phyloP scores from a whole-genome alignment of 2,329 filamentous ascomycete species.

The Grosmannia clavigera region DNA sequence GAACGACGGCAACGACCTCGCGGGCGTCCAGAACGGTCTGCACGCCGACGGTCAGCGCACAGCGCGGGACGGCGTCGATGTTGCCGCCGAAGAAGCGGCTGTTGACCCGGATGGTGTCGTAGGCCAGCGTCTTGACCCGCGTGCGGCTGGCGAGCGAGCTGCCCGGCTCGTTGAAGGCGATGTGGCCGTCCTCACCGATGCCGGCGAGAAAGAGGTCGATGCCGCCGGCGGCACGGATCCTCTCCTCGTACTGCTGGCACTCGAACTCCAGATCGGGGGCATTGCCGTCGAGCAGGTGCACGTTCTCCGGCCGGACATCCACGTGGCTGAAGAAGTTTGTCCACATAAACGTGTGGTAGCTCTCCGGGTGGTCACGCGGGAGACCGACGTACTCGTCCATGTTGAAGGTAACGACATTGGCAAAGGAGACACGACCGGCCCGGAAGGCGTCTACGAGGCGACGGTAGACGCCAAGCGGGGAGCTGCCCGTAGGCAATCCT shows the following conservation, averaged over 20 bases:
- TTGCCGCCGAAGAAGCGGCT: constrained; percentile 61
- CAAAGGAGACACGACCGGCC: constrained; percentile 34
- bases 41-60: constrained; percentile 53
- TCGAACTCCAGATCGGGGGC: constrained; percentile 56
- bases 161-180: constrained; percentile 73
- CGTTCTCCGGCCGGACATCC: constrained; percentile 54
- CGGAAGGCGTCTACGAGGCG: constrained; percentile 52
- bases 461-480: constrained; percentile 57
- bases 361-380: constrained; percentile 60
- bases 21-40: constrained; percentile 50
- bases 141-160: constrained; percentile 58
- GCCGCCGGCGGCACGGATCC: constrained; percentile 54
- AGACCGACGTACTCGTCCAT: constrained; percentile 64
- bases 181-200: constrained; percentile 66
- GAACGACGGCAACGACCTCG: constrained; percentile 64
- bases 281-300: constrained; percentile 65
- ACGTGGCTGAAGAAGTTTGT: constrained; percentile 66
- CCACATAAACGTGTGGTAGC: constrained; percentile 77
- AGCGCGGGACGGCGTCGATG: constrained; percentile 51
- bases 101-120: constrained; percentile 67
- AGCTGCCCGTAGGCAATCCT: constrained; percentile 61
- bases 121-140: constrained; percentile 64
- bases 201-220: constrained; percentile 69
- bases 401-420: constrained; percentile 62
- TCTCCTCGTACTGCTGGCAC: constrained; percentile 60